These are phyloP conservation scores for Neonectria coccinea DNA, from an alignment of 2,329 filamentous ascomycete species.

Conservation along the genomic window DNA sequence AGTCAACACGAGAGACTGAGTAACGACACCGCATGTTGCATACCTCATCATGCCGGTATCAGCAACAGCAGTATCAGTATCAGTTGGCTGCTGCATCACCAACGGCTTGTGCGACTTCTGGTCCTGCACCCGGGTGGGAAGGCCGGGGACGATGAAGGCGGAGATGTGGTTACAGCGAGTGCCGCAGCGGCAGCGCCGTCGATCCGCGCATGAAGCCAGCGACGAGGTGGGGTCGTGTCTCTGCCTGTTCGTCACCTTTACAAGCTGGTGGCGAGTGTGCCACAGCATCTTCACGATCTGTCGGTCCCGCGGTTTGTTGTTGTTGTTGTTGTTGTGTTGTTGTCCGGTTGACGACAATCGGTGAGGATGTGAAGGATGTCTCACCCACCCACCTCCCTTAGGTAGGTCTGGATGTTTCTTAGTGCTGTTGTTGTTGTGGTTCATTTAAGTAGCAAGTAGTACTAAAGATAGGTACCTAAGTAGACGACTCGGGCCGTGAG, in stretches of 20 bases:
- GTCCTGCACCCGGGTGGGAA: constrained; percentile 8
- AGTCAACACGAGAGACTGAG: constrained; percentile 24
- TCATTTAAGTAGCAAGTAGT: neutral
- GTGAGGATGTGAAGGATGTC: neutral
- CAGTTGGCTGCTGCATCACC: neutral
- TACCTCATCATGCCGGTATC: constrained; percentile 10
- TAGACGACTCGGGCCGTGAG: neutral
- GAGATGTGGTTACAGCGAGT: constrained; percentile 15
- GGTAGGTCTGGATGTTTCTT: neutral
- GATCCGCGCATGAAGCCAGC: constrained; percentile 37
- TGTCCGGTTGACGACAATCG: constrained; percentile 14
- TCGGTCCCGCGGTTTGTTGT: neutral
- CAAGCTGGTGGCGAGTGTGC: constrained; percentile 26
- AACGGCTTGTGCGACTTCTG: constrained; percentile 8
- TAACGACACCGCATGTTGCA: constrained; percentile 25
- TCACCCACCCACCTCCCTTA: neutral
- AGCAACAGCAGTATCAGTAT: constrained; percentile 1
- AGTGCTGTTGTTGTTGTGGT: constrained; percentile 4
- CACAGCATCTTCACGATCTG: neutral
- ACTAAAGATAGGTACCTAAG: too few relatives aligned
- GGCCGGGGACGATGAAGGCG: constrained; percentile 7
- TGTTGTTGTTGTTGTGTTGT: constrained; percentile 3
- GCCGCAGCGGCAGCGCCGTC: constrained; percentile 34
- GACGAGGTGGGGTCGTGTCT: constrained; percentile 26
- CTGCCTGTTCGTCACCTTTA: constrained; percentile 29